Evolutionary conservation across 805 yeast genomes (phyloP).

Genomic region (Saccharomycopsis sp.): DNA sequence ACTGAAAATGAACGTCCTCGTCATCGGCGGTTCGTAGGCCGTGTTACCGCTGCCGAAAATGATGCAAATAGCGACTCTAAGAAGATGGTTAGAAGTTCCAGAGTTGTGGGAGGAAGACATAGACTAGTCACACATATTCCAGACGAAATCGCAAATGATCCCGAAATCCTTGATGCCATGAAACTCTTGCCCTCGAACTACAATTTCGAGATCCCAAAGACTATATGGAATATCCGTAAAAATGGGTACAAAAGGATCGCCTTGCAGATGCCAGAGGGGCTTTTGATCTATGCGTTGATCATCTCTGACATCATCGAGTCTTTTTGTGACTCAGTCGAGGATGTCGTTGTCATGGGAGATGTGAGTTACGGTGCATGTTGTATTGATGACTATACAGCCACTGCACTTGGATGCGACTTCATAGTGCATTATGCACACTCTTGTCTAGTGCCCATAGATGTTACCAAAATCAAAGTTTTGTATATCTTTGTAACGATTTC

Average conservation of each 20-base stretch:
- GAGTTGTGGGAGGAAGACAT: slow-evolving; percentile 31
- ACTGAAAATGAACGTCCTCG: not conserved
- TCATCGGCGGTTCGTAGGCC: not conserved
- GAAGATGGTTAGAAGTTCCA: slow-evolving; percentile 27
- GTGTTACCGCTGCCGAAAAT: not conserved
- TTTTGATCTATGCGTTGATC: slow-evolving; percentile 78
- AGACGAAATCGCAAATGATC: slow-evolving; percentile 69
- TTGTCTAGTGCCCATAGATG: slow-evolving; percentile 90
- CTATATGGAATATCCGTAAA: slow-evolving; percentile 86
- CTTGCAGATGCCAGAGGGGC: slow-evolving; percentile 95
- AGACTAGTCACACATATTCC: slow-evolving; percentile 84
- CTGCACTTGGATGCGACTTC: slow-evolving; percentile 88
- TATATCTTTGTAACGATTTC: slow-evolving; percentile 91
- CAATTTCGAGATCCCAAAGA: slow-evolving; percentile 92
- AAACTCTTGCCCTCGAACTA: slow-evolving; percentile 81
- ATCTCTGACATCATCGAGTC: slow-evolving; percentile 91
- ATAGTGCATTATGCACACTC: slow-evolving; percentile 97
- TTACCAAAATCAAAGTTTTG: slow-evolving; percentile 85
- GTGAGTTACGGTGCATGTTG: slow-evolving; percentile 99
- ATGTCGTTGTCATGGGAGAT: slow-evolving; percentile 94
- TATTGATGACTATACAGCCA: slow-evolving; percentile 92
- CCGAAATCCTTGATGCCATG: slow-evolving; percentile 79
- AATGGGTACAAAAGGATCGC: slow-evolving; percentile 77
- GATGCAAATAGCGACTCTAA: slow-evolving; percentile 19
- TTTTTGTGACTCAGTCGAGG: slow-evolving; percentile 72